A percentile compares a stretch with the other conserved stretches of the same genome.
Conservation (phyloP, 306 rosid genomes). For the Albizia julibrissin region DNA sequence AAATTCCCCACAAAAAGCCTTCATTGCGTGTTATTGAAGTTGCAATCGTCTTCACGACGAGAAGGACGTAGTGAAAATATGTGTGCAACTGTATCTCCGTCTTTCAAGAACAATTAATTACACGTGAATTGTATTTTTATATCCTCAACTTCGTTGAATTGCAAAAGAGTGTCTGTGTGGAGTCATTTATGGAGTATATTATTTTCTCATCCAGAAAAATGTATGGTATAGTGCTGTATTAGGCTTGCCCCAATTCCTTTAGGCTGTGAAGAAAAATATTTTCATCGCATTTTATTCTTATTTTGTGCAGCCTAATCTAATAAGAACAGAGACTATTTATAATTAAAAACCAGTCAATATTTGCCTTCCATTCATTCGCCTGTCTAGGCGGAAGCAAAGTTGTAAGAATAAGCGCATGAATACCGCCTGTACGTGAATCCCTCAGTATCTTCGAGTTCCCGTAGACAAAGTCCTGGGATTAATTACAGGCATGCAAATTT, state of each 20-base stretch:
- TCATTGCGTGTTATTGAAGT: neutral
- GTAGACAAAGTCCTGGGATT: neutral
- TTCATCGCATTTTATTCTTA: too few relatives aligned
- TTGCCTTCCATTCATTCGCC: too few relatives aligned
- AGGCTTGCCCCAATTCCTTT: too few relatives aligned
- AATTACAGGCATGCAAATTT: neutral
- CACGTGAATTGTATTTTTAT: neutral
- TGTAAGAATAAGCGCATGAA: too few relatives aligned
- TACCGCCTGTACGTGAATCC: neutral
- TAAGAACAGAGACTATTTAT: too few relatives aligned
- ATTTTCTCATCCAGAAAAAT: too few relatives aligned
- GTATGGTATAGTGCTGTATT: too few relatives aligned
- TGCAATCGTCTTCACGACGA: neutral
- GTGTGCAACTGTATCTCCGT: too few relatives aligned
- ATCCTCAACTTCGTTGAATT: neutral
- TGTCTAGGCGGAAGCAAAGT: too few relatives aligned
- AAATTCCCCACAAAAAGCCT: neutral
- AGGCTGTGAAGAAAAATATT: too few relatives aligned
- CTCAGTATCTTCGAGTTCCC: neutral
- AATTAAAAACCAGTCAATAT: neutral
- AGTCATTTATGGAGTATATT: too few relatives aligned
- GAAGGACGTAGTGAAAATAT: neutral
- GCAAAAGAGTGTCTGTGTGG: neutral
- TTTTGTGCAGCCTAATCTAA: neutral
- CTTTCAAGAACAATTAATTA: neutral